These are phyloP conservation scores for Dendrocalamus latiflorus DNA, from an alignment of 202 grass and related monocot genomes.

Conservation along the genomic window DNA sequence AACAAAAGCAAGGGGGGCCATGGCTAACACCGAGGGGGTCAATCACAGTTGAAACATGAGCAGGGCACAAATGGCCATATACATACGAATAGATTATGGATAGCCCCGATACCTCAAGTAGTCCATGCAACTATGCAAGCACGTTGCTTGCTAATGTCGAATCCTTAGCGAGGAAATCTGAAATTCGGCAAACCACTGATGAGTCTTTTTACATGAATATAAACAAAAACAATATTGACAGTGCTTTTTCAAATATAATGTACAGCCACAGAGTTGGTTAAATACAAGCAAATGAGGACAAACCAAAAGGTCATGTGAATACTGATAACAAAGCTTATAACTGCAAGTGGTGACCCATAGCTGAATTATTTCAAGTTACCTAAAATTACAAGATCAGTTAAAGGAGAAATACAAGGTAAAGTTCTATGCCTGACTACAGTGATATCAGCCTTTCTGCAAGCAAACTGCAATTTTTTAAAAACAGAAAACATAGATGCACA, in stretches of 20 bases:
- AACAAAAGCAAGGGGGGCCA: not conserved
- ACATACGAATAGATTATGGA: too few relatives aligned
- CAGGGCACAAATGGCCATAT: not conserved
- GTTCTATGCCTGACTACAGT: too few relatives aligned
- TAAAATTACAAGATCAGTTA: too few relatives aligned
- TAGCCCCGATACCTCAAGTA: not conserved
- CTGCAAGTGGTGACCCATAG: too few relatives aligned
- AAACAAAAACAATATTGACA: not conserved
- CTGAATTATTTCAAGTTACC: too few relatives aligned
- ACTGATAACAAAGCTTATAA: too few relatives aligned
- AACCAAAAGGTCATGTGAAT: too few relatives aligned
- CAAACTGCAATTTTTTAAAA: not conserved
- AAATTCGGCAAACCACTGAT: constrained; percentile 1
- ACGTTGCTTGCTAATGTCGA: not conserved
- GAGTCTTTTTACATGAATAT: not conserved
- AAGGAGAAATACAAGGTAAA: too few relatives aligned
- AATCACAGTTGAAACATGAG: too few relatives aligned
- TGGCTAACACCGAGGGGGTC: not conserved
- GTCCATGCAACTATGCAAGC: not conserved
- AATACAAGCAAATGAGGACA: too few relatives aligned
- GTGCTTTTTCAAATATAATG: not conserved
- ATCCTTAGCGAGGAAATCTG: not conserved
- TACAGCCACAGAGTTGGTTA: not conserved
- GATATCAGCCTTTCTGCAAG: not conserved
- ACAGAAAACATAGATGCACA: not conserved